Conservation (phyloP, 371 early-diverging fungal genomes). For the Saksenaea oblongispora region DNA sequence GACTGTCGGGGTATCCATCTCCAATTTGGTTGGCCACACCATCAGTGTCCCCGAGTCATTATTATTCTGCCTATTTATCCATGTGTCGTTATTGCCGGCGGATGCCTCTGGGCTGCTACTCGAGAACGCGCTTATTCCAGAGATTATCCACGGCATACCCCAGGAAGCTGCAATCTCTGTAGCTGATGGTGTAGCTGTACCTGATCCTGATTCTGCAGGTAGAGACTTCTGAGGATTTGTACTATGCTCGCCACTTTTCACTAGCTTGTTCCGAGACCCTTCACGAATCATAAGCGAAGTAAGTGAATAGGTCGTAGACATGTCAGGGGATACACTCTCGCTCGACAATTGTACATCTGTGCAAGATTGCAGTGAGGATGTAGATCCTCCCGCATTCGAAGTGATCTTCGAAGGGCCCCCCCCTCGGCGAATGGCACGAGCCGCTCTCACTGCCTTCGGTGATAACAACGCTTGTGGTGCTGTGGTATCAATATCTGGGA, state of each 20-base stretch:
- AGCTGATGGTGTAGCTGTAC: not conserved
- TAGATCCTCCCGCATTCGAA: not conserved
- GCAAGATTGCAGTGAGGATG: not conserved
- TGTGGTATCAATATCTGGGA: not conserved
- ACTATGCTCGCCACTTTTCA: not conserved
- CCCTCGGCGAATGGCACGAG: not conserved
- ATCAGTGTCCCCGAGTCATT: slow-evolving; percentile 15
- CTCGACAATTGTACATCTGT: not conserved
- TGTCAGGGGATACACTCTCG: slow-evolving; percentile 2
- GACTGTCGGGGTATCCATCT: slow-evolving; percentile 25
- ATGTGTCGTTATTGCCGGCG: not conserved
- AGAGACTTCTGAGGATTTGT: not conserved
- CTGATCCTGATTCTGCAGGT: not conserved
- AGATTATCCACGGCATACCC: slow-evolving; percentile 50
- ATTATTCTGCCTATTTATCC: not conserved
- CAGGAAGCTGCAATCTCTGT: slow-evolving; percentile 25
- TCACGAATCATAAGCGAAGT: slow-evolving; percentile 16
- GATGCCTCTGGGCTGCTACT: slow-evolving; percentile 6
- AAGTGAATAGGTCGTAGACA: slow-evolving; percentile 18
- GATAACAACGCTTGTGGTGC: slow-evolving; percentile 17
- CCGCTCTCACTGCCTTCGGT: not conserved
- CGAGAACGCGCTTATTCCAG: slow-evolving; percentile 29
- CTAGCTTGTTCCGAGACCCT: not conserved
- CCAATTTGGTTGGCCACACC: slow-evolving; percentile 42
- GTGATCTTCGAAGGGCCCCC: not conserved